Evolutionary conservation across 2,329 filamentous ascomycete species (phyloP).

Genomic region (Massarina eburnea): DNA sequence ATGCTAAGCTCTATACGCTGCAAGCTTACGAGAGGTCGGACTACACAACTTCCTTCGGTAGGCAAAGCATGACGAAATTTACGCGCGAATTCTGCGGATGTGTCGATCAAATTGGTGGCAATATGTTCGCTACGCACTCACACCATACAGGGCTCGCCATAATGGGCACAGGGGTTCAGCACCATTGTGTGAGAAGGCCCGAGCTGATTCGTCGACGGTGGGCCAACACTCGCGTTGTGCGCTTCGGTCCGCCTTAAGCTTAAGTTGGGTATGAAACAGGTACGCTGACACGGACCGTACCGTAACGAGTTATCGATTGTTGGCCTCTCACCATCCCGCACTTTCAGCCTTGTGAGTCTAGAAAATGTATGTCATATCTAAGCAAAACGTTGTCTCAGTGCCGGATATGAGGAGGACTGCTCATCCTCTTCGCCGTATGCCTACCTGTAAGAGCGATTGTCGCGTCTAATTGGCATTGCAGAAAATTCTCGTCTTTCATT

Average conservation of each 20-base stretch:
- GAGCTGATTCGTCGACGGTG: neutral
- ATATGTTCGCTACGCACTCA: neutral
- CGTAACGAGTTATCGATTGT: neutral
- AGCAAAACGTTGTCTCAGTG: neutral
- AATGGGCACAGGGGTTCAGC: neutral
- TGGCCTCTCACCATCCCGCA: neutral
- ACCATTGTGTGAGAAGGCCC: neutral
- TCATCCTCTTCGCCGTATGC: neutral
- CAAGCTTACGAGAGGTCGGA: too few species aligned
- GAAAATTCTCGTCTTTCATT: neutral
- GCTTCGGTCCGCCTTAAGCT: neutral
- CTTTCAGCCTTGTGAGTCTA: neutral
- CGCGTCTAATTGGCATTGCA: neutral
- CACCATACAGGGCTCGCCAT: neutral
- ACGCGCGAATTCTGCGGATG: too few species aligned
- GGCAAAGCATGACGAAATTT: too few species aligned
- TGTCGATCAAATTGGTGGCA: neutral
- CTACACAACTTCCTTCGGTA: too few species aligned
- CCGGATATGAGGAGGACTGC: neutral
- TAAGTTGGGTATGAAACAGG: slow-evolving; percentile 1
- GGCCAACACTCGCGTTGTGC: neutral
- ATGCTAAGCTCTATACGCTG: neutral
- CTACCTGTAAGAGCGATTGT: neutral
- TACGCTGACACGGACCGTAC: slow-evolving; percentile 2
- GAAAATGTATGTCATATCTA: neutral